phyloP scores from a whole-genome alignment of 768 basidiomycete genomes.

The Termitomyces eurrhizus region DNA sequence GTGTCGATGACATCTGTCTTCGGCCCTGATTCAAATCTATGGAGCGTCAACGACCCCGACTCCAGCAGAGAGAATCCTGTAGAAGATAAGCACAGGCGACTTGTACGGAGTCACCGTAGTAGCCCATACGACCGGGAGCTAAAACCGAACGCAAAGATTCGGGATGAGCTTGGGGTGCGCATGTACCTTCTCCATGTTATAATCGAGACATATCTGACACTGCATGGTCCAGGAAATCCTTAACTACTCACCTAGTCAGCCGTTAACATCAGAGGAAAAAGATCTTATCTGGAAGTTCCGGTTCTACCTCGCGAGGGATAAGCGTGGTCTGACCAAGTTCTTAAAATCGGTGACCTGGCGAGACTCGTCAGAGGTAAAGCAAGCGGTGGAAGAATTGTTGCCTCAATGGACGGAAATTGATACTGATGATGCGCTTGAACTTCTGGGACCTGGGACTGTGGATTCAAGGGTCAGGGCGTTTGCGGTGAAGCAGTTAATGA shows the following conservation, averaged over 20 bases:
- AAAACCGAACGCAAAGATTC: constrained; percentile 93
- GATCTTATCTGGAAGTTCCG: constrained; percentile 98
- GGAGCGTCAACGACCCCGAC: constrained; percentile 91
- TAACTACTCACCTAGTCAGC: constrained; percentile 85
- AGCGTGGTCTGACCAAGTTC: constrained; percentile 95
- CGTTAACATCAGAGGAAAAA: constrained; percentile 87
- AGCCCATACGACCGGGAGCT: constrained; percentile 94
- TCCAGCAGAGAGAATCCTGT: constrained; percentile 91
- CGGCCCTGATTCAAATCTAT: constrained; percentile 66
- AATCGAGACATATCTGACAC: background rate
- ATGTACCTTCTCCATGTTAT: background rate
- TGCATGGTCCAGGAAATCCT: constrained; percentile 70
- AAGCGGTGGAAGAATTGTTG: constrained; percentile 92
- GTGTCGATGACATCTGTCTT: constrained; percentile 48
- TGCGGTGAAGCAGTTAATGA: constrained; percentile 85
- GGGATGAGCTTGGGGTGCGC: constrained; percentile 87
- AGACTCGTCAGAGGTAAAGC: constrained; percentile 93
- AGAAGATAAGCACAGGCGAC: constrained; percentile 92
- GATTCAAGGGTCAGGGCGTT: constrained; percentile 92
- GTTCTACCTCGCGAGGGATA: constrained; percentile 93
- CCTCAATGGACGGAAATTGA: constrained; percentile 98
- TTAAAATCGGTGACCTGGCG: constrained; percentile 97
- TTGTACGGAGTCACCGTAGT: constrained; percentile 92
- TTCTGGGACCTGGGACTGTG: constrained; percentile 85
- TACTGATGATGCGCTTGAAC: constrained; percentile 92